phyloP scores from a whole-genome alignment of 2,329 filamentous ascomycete genomes.

The Fonsecaea pedrosoi region DNA sequence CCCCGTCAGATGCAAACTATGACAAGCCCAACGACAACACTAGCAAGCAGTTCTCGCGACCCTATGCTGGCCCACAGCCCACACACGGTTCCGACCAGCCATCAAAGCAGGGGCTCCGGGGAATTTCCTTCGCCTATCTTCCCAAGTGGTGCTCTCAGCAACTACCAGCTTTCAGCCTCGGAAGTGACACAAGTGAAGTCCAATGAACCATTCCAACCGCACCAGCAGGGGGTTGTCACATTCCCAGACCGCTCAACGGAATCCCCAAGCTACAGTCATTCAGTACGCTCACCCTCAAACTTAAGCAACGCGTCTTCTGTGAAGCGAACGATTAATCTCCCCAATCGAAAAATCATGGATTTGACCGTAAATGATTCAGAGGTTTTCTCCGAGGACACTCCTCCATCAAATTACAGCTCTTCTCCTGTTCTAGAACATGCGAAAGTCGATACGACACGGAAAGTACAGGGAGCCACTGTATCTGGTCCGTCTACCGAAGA shows the following conservation, averaged over 20 bases:
- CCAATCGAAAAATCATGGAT: constrained; percentile 38
- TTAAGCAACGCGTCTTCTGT: constrained; percentile 32
- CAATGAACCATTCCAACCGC: constrained; percentile 6
- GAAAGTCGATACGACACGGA: constrained; percentile 26
- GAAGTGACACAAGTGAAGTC: constrained; percentile 21
- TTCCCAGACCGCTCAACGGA: constrained; percentile 7
- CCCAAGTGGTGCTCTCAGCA: constrained; percentile 14
- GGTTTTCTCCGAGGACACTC: constrained; percentile 24
- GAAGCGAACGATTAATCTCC: constrained; percentile 32
- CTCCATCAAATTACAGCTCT: constrained; percentile 27
- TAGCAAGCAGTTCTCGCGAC: not conserved
- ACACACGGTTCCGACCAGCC: no score
- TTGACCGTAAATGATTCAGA: constrained; percentile 37
- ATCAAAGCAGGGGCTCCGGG: not conserved
- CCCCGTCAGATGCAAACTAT: not conserved
- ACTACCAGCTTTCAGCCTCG: constrained; percentile 30
- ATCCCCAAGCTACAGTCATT: constrained; percentile 17
- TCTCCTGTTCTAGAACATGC: constrained; percentile 33
- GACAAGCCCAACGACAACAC: not conserved
- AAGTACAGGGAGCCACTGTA: constrained; percentile 13
- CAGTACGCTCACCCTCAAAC: constrained; percentile 29
- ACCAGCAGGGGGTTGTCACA: not conserved
- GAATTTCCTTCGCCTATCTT: not conserved
- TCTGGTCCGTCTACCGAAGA: constrained; percentile 4
- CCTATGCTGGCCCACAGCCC: not conserved